Evolutionary conservation across 306 rosid genomes (phyloP).

Genomic region (Styphnolobium japonicum): DNA sequence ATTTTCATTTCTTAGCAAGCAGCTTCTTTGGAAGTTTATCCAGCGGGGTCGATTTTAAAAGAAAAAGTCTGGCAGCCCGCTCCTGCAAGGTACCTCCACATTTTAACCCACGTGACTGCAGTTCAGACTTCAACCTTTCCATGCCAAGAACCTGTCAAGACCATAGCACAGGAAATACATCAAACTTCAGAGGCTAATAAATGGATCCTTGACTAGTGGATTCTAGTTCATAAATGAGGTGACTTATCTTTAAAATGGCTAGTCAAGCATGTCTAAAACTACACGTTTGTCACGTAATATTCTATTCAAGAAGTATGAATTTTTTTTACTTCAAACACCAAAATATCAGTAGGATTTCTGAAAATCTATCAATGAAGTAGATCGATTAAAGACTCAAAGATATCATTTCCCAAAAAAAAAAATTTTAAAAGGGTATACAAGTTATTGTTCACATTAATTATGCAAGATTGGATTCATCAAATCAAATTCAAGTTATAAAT

Average conservation of each 20-base stretch:
- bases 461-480: background rate
- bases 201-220: background rate
- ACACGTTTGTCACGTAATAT: background rate
- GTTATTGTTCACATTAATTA: background rate
- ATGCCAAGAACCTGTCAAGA: conserved; percentile 67
- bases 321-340: background rate
- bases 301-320: background rate
- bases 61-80: conserved; percentile 91
- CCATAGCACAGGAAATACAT: background rate
- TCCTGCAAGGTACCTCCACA: conserved; percentile 91
- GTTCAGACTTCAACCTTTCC: conserved; percentile 77
- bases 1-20: conserved; percentile 67
- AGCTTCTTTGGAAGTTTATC: conserved; percentile 84
- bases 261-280: background rate
- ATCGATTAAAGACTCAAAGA: background rate
- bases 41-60: conserved; percentile 71
- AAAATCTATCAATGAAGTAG: background rate
- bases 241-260: background rate
- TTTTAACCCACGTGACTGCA: conserved; percentile 76
- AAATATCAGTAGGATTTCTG: background rate
- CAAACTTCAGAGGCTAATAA: conserved; percentile 9
- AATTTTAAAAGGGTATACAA: no score
- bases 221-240: background rate
- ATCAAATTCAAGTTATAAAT: background rate
- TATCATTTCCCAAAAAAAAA: background rate